Evolutionary conservation across 2,329 filamentous ascomycete genomes (phyloP).

Genomic region (Exophiala sp.): DNA sequence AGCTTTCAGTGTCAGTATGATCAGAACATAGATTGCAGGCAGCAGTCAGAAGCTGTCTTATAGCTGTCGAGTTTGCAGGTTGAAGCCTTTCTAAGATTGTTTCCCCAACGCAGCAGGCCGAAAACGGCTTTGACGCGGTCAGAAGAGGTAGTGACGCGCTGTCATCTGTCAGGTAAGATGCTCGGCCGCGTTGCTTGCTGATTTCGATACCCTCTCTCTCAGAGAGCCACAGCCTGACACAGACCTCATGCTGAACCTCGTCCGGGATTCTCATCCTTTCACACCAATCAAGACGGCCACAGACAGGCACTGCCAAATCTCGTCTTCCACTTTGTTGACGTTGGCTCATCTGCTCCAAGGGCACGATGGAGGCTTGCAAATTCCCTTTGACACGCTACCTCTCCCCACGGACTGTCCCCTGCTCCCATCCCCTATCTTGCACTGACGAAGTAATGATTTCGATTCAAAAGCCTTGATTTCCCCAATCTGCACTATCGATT

Average conservation of each 20-base stretch:
- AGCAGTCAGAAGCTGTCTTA: background rate
- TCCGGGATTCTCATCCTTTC: background rate
- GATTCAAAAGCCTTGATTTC: conserved; percentile 17
- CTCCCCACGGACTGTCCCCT: conserved; percentile 20
- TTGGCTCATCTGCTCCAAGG: background rate
- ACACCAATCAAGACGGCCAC: background rate
- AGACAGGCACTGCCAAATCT: background rate
- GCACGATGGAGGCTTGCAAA: conserved; percentile 7
- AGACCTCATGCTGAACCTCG: conserved; percentile 4
- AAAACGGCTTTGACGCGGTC: conserved; percentile 1
- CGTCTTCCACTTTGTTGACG: background rate
- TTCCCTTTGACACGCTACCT: conserved; percentile 11
- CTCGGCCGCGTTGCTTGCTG: background rate
- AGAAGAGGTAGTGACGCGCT: background rate
- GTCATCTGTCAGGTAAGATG: conserved; percentile 6
- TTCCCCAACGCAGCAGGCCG: background rate
- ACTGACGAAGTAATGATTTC: conserved; percentile 6
- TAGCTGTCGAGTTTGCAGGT: background rate
- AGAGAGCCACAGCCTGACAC: background rate
- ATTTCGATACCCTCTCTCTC: background rate
- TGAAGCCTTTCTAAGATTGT: background rate
- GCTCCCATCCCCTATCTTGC: conserved; percentile 21
- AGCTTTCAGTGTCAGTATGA: background rate
- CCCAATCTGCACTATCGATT: conserved; percentile 23
- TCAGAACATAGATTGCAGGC: background rate